phyloP scores from a whole-genome alignment of 1,284 basidiomycete species.

The Spongispora temasekensis region DNA sequence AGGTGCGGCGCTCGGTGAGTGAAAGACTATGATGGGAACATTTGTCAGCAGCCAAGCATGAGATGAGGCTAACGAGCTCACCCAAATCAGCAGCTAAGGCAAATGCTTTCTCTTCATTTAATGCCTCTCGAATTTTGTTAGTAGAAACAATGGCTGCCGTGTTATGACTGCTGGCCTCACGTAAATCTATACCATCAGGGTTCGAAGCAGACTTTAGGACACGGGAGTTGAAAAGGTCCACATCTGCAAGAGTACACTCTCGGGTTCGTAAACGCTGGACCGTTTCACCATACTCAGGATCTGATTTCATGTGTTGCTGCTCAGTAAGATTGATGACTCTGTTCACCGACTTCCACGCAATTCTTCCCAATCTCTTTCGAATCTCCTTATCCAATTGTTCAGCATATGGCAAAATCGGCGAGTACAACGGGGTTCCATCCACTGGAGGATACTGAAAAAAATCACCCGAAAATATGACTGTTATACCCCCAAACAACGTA shows the following conservation, averaged over 20 bases:
- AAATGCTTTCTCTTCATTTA: background rate
- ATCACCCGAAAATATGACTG: constrained; percentile 15
- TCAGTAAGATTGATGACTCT: constrained; percentile 27
- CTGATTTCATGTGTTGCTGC: constrained; percentile 35
- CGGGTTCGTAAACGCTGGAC: constrained; percentile 20
- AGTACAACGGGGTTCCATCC: constrained; percentile 28
- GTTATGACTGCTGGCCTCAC: background rate
- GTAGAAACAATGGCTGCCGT: constrained; percentile 3
- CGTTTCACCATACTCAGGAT: constrained; percentile 30
- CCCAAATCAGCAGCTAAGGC: background rate
- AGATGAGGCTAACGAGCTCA: background rate
- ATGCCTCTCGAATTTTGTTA: background rate
- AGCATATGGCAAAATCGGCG: constrained; percentile 17
- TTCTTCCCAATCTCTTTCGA: constrained; percentile 2
- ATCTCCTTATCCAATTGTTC: constrained; percentile 13
- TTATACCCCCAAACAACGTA: constrained; percentile 5
- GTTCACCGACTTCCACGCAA: constrained; percentile 35
- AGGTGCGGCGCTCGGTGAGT: too few relatives aligned
- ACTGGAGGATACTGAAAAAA: constrained; percentile 26
- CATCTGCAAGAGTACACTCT: constrained; percentile 28
- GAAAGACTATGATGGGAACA: background rate
- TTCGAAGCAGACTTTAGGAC: constrained; percentile 18
- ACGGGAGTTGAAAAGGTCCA: constrained; percentile 32
- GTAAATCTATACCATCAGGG: constrained; percentile 25
- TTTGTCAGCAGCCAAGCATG: background rate